Percentiles rank a stretch among this genome's conserved stretches.
Evolutionary conservation across 805 yeast species (phyloP).

Genomic region (Cyberlindnera bimundalis): DNA sequence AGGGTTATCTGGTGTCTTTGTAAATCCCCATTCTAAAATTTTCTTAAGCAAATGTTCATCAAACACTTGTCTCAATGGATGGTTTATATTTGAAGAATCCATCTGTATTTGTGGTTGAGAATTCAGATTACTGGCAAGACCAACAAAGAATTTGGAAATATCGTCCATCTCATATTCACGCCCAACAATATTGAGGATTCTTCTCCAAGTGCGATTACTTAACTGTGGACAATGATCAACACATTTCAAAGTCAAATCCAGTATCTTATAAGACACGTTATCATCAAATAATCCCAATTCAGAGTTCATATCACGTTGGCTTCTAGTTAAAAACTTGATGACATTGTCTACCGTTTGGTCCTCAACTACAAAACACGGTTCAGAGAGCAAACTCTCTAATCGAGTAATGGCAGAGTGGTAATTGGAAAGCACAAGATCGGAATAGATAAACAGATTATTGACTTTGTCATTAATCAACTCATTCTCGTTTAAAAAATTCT

Average conservation of each 20-base stretch:
- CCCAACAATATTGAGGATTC: constrained; percentile 13
- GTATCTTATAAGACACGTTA: constrained; percentile 3
- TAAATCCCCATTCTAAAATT: constrained; percentile 22
- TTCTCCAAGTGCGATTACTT: constrained; percentile 19
- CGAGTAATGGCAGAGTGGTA: constrained; percentile 12
- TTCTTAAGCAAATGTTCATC: constrained; percentile 14
- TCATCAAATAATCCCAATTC: constrained; percentile 6
- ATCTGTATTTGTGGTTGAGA: background rate
- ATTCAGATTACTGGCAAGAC: constrained; percentile 10
- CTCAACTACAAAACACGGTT: constrained; percentile 4
- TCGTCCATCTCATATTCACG: constrained; percentile 14
- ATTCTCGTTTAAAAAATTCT: constrained; percentile 8
- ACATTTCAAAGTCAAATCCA: constrained; percentile 5
- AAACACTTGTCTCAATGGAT: constrained; percentile 23
- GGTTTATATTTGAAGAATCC: constrained; percentile 9
- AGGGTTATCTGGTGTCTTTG: constrained; percentile 17
- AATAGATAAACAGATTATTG: constrained; percentile 17
- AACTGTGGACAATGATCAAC: constrained; percentile 5
- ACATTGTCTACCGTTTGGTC: constrained; percentile 13
- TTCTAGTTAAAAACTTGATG: constrained; percentile 5
- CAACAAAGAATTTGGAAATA: constrained; percentile 10
- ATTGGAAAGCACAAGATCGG: constrained; percentile 11
- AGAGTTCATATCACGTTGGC: background rate
- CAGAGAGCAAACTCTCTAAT: constrained; percentile 6
- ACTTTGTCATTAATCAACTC: constrained; percentile 9